Evolutionary conservation across 169 alveolate species (phyloP).

Genomic region (Toxoplasma gondii): DNA sequence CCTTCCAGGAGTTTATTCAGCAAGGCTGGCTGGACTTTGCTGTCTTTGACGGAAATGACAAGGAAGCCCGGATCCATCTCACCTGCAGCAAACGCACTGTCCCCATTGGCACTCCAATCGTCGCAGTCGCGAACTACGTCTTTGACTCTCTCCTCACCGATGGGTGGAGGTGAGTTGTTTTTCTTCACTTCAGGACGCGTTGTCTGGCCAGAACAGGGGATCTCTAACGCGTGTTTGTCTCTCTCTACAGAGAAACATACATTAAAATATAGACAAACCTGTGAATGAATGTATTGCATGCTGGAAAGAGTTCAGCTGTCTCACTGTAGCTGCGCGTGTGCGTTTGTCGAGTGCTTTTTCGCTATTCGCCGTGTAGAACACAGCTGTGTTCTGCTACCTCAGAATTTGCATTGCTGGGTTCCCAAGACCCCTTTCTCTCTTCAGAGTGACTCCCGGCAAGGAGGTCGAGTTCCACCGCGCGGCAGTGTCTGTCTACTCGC

Average conservation of each 20-base stretch:
- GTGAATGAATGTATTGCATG: not conserved
- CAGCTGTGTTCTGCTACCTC: too few relatives aligned
- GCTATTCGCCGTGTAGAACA: too few relatives aligned
- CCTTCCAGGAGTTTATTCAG: constrained; percentile 69
- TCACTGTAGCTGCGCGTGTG: too few relatives aligned
- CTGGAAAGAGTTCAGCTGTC: too few relatives aligned
- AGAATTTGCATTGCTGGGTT: too few relatives aligned
- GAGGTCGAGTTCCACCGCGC: constrained; percentile 80
- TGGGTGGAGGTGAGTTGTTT: constrained; percentile 73
- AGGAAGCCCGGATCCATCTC: constrained; percentile 71
- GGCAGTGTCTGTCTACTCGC: constrained; percentile 78
- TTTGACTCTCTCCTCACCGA: constrained; percentile 84
- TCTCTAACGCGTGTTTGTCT: not conserved
- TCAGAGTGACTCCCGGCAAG: constrained; percentile 63
- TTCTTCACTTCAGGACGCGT: too few relatives aligned
- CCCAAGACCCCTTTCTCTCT: not conserved
- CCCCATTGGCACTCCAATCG: constrained; percentile 77
- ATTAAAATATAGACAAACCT: not conserved
- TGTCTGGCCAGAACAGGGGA: too few relatives aligned
- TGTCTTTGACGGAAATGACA: constrained; percentile 81
- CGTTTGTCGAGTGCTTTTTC: too few relatives aligned
- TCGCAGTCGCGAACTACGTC: constrained; percentile 81
- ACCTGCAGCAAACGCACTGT: constrained; percentile 68
- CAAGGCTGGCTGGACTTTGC: constrained; percentile 84
- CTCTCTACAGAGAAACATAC: not conserved